These are phyloP conservation scores for Didymella segeticola DNA, from an alignment of 2,329 filamentous ascomycete species.

Conservation along the genomic window DNA sequence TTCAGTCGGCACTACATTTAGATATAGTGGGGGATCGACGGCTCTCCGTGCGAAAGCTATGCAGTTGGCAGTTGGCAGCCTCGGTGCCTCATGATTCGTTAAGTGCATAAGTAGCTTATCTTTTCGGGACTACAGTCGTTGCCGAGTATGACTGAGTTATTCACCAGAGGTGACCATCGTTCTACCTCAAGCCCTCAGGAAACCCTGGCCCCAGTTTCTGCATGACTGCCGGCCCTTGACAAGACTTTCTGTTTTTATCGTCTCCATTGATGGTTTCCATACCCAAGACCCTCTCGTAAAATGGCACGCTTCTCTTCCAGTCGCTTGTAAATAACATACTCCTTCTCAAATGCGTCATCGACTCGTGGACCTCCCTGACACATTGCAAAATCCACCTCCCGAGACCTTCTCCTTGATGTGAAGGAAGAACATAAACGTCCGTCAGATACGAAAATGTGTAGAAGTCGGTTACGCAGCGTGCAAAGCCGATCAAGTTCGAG, in stretches of 20 bases:
- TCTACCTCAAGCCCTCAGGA: neutral
- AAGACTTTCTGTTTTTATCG: too few species aligned
- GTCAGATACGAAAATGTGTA: constrained; percentile 17
- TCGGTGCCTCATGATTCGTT: too few species aligned
- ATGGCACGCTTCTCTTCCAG: constrained; percentile 18
- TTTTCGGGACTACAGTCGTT: too few species aligned
- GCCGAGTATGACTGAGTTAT: too few species aligned
- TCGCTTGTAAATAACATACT: constrained; percentile 17
- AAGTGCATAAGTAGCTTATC: too few species aligned
- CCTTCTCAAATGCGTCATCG: constrained; percentile 13
- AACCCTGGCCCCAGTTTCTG: constrained; percentile 11
- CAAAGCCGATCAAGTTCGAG: constrained; percentile 10
- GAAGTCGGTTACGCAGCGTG: constrained; percentile 19
- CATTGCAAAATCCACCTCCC: constrained; percentile 17
- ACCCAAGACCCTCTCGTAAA: constrained; percentile 17
- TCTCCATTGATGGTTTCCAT: constrained; percentile 10
- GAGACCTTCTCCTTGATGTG: constrained; percentile 11
- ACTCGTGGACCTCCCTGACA: constrained; percentile 14
- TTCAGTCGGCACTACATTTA: too few species aligned
- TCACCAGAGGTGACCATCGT: too few species aligned
- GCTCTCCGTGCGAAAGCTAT: too few species aligned
- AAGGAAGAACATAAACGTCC: constrained; percentile 17
- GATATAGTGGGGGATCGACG: too few species aligned
- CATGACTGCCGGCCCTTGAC: constrained; percentile 10
- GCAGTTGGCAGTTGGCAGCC: too few species aligned